phyloP scores from a whole-genome alignment of 176 grass and related monocot species.

The Olyra latifolia region DNA sequence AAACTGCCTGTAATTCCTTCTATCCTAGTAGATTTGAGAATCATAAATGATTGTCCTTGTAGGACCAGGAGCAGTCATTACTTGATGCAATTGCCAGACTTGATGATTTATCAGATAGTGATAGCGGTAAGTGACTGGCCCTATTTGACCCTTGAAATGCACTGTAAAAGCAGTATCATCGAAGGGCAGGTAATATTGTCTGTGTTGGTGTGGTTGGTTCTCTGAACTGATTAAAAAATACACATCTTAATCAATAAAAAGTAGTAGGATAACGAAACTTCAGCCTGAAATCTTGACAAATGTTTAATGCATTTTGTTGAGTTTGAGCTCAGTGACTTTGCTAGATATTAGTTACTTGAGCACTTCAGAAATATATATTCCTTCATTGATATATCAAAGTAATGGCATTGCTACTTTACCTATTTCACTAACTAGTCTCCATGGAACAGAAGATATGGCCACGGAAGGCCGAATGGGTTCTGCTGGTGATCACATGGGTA shows the following conservation, averaged over 20 bases:
- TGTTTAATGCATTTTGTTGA: background rate
- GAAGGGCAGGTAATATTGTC: background rate
- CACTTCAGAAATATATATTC: background rate
- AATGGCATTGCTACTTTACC: background rate
- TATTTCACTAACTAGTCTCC: constrained; percentile 23
- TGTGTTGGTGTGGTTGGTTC: background rate
- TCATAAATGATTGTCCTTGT: constrained; percentile 27
- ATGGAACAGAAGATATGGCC: constrained; percentile 46
- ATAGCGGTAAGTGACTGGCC: constrained; percentile 64
- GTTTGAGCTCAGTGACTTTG: background rate
- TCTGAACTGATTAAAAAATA: background rate
- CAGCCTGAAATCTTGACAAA: background rate
- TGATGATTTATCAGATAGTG: constrained; percentile 82
- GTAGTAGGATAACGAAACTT: background rate
- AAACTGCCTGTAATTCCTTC: constrained; percentile 17
- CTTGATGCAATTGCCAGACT: constrained; percentile 89
- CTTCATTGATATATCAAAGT: background rate
- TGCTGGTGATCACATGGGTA: constrained; percentile 40
- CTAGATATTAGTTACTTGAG: background rate
- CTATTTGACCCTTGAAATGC: background rate
- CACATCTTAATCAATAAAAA: background rate
- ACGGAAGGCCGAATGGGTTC: constrained; percentile 30
- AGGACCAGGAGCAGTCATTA: constrained; percentile 96
- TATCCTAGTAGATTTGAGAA: constrained; percentile 22
- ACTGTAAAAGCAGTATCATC: constrained; percentile 15